These are phyloP conservation scores for Didymella sp. DNA, from an alignment of 2,329 filamentous ascomycete genomes.

Conservation along the genomic window DNA sequence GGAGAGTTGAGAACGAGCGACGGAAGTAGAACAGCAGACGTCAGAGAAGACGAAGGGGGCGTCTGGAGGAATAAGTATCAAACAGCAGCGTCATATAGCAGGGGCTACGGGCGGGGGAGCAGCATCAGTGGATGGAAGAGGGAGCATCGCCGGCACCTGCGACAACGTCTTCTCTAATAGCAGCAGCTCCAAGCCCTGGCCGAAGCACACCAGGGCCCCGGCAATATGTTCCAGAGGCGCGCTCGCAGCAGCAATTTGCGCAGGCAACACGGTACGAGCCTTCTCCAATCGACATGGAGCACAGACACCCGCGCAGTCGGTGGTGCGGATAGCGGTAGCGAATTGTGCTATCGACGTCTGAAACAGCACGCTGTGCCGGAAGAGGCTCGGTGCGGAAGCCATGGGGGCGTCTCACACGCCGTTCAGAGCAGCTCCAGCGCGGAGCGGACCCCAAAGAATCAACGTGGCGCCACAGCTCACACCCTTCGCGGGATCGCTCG, in stretches of 20 bases:
- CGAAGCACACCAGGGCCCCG: neutral
- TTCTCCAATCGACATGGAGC: conserved; percentile 11
- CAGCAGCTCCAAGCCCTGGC: conserved; percentile 4
- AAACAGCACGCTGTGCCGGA: conserved; percentile 15
- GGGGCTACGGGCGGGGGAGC: conserved; percentile 16
- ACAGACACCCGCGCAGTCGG: conserved; percentile 11
- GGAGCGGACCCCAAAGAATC: conserved; percentile 11
- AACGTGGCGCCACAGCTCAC: conserved; percentile 8
- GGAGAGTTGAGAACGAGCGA: conserved; percentile 34
- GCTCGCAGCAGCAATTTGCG: conserved; percentile 5
- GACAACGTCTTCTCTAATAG: conserved; percentile 22
- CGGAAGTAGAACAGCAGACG: conserved; percentile 31
- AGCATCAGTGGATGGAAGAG: conserved; percentile 24
- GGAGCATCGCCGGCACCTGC: conserved; percentile 17
- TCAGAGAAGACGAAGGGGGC: conserved; percentile 26
- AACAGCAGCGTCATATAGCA: conserved; percentile 26
- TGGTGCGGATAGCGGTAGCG: conserved; percentile 25
- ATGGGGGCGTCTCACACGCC: conserved; percentile 15
- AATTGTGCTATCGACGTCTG: conserved; percentile 27
- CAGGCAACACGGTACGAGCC: conserved; percentile 9
- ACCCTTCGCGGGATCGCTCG: conserved; percentile 13
- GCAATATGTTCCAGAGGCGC: conserved; percentile 3
- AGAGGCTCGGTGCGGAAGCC: conserved; percentile 4
- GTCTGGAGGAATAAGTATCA: conserved; percentile 41
- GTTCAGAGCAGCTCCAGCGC: conserved; percentile 26